Conservation (phyloP, 2,329 filamentous ascomycete genomes). For the Cladosporium sp. region DNA sequence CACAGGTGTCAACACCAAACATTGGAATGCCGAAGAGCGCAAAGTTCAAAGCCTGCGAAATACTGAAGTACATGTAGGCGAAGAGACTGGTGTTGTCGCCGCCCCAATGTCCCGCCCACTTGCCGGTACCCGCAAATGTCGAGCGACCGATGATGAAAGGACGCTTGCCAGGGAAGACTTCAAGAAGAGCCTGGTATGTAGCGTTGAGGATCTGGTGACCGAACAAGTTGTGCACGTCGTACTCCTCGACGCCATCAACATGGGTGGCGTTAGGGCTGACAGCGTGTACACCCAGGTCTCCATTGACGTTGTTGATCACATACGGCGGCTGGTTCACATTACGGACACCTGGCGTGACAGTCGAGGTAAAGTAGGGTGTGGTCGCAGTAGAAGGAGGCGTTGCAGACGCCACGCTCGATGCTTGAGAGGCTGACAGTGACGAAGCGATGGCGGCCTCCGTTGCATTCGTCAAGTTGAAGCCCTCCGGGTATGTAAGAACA, state of each 20-base stretch:
- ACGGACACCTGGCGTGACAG: conserved; percentile 62
- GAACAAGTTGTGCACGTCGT: conserved; percentile 80
- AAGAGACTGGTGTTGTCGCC: conserved; percentile 70
- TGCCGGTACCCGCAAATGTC: conserved; percentile 75
- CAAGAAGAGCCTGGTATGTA: conserved; percentile 69
- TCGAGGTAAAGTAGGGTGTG: conserved; percentile 49
- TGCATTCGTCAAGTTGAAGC: conserved; percentile 66
- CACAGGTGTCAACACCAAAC: conserved; percentile 71
- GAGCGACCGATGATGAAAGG: conserved; percentile 83
- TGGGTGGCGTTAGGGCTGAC: conserved; percentile 78
- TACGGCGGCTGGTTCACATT: conserved; percentile 75
- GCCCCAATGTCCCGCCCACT: conserved; percentile 79
- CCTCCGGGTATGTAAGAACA: conserved; percentile 63
- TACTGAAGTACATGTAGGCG: conserved; percentile 73
- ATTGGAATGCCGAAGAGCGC: conserved; percentile 74
- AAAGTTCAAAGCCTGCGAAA: conserved; percentile 75
- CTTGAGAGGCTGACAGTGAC: conserved; percentile 55
- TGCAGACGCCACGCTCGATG: conserved; percentile 40
- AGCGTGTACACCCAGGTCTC: conserved; percentile 70
- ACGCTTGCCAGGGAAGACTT: conserved; percentile 65
- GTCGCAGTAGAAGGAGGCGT: conserved; percentile 32
- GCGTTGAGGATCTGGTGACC: conserved; percentile 74
- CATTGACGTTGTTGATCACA: conserved; percentile 70
- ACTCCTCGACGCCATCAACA: conserved; percentile 69
- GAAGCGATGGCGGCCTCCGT: conserved; percentile 65